A percentile compares a stretch with the other conserved stretches of the same genome.
phyloP scores from a whole-genome alignment of 352 stramenopile genomes.

The Globisporangium paroecandrum region DNA sequence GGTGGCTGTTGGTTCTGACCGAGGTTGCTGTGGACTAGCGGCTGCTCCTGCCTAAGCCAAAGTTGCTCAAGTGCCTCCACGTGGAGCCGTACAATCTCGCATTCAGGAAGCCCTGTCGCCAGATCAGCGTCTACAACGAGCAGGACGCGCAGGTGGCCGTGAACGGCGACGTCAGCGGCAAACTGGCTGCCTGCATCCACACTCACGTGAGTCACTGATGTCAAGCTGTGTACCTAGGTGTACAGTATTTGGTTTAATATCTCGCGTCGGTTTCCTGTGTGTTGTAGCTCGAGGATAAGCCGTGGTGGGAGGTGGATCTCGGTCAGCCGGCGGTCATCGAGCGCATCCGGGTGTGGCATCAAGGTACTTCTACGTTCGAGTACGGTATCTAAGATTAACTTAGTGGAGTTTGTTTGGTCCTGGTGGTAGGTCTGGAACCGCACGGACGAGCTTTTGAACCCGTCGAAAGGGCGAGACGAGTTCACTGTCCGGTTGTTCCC shows the following conservation, averaged over 20 bases:
- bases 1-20: neutral
- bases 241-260: neutral
- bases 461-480: constrained; percentile 61
- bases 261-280: constrained; percentile 1
- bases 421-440: constrained; percentile 81
- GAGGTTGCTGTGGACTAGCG: constrained; percentile 19
- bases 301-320: constrained; percentile 94
- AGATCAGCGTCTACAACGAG: constrained; percentile 91
- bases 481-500: constrained; percentile 87
- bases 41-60: constrained; percentile 71
- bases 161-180: constrained; percentile 71
- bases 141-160: constrained; percentile 78
- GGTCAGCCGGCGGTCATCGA: constrained; percentile 73
- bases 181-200: constrained; percentile 75
- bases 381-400: neutral
- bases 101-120: constrained; percentile 59
- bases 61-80: constrained; percentile 78
- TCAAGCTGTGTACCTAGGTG: neutral
- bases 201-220: constrained; percentile 61
- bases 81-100: constrained; percentile 89
- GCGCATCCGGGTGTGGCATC: constrained; percentile 50
- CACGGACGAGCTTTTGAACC: constrained; percentile 83
- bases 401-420: neutral
- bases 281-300: constrained; percentile 78
- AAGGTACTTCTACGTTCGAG: neutral